A percentile compares a stretch with the other conserved stretches of the same genome.
phyloP scores from a whole-genome alignment of 306 rosid species.

The Vigna reflexopilosa region DNA sequence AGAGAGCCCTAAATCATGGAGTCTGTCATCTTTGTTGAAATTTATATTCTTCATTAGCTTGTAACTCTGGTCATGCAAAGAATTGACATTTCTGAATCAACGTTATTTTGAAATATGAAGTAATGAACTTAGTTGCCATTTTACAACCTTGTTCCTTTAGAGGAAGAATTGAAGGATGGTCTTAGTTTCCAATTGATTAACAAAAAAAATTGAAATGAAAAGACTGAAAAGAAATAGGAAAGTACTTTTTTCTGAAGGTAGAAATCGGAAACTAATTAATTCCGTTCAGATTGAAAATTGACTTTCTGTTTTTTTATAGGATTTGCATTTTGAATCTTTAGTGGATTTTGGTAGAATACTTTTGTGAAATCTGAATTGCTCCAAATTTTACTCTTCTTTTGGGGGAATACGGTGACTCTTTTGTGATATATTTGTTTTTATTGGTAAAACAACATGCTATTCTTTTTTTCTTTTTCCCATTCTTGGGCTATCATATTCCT shows the following conservation, averaged over 20 bases:
- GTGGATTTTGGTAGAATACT: background rate
- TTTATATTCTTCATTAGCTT: conserved; percentile 7
- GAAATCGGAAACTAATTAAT: conserved; percentile 10
- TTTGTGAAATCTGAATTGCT: conserved; percentile 9
- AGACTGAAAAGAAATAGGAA: background rate
- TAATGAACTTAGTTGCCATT: no score
- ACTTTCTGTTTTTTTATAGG: conserved; percentile 1
- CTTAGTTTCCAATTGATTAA: conserved; percentile 8
- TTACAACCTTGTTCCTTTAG: background rate
- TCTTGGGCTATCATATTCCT: conserved; percentile 31
- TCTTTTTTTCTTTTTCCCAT: background rate
- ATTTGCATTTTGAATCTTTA: conserved; percentile 13
- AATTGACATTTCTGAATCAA: no score
- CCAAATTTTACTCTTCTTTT: conserved; percentile 1
- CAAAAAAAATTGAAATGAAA: background rate
- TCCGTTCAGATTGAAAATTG: background rate
- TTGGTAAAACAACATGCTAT: background rate
- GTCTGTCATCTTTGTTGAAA: background rate
- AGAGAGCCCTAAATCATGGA: background rate
- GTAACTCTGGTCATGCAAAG: conserved; percentile 1
- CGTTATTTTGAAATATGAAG: background rate
- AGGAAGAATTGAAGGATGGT: conserved; percentile 12
- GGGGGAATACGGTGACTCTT: background rate
- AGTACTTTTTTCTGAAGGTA: background rate
- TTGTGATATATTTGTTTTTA: background rate